Evolutionary conservation across 176 grass and related monocot species (phyloP).

Genomic region (Poa pratensis): DNA sequence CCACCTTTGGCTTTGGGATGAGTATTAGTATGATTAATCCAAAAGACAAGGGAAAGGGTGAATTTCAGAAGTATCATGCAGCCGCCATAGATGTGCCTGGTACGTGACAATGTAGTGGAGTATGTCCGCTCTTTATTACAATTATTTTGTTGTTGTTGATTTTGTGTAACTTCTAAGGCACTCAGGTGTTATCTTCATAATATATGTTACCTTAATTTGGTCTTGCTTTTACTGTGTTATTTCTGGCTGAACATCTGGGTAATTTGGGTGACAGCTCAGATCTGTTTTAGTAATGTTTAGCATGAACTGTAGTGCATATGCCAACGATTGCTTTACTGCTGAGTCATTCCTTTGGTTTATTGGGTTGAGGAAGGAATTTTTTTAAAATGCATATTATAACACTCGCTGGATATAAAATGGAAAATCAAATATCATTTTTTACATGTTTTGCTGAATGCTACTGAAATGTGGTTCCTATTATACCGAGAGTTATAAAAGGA

Average conservation of each 20-base stretch:
- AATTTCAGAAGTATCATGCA: constrained; percentile 83
- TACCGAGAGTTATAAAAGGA: neutral
- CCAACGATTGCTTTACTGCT: neutral
- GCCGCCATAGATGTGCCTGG: constrained; percentile 89
- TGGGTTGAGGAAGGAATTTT: neutral
- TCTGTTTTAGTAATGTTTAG: neutral
- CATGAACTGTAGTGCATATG: neutral
- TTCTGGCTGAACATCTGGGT: neutral
- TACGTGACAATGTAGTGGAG: constrained; percentile 38
- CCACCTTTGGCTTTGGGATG: constrained; percentile 75
- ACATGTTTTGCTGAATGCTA: neutral
- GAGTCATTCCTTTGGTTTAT: neutral
- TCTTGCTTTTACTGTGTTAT: neutral
- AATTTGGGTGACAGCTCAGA: neutral
- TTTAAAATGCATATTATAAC: constrained; percentile 6
- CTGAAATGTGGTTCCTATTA: neutral
- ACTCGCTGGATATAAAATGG: neutral
- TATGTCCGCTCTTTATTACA: constrained; percentile 13
- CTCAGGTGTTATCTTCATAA: neutral
- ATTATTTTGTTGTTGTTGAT: neutral
- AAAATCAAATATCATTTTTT: neutral
- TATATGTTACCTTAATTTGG: neutral
- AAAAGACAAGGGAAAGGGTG: constrained; percentile 76
- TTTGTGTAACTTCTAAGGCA: neutral
- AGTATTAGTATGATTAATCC: constrained; percentile 52